Evolutionary conservation across 345 rosid species (phyloP).

Genomic region (Noccaea caerulescens): DNA sequence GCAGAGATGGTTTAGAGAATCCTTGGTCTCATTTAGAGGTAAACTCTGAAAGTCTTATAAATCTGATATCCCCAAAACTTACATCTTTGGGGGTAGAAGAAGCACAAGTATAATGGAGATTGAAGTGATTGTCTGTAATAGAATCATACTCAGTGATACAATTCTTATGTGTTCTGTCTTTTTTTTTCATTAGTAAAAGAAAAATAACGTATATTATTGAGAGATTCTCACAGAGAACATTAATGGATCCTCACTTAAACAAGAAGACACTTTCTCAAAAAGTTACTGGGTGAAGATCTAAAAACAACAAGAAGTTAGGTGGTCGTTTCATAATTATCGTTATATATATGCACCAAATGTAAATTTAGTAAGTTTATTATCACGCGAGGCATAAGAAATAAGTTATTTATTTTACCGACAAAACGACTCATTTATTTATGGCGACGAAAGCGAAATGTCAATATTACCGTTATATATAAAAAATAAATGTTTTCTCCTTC

Average conservation of each 20-base stretch:
- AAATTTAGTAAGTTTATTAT: constrained; percentile 5
- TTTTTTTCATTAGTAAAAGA: neutral
- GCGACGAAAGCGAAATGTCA: constrained; percentile 44
- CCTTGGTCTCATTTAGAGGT: constrained; percentile 1
- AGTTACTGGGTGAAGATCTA: neutral
- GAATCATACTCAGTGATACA: constrained; percentile 9
- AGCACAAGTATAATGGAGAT: neutral
- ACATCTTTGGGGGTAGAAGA: neutral
- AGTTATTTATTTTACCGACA: constrained; percentile 20
- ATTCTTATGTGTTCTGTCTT: neutral
- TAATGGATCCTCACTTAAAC: neutral
- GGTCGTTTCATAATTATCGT: neutral
- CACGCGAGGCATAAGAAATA: constrained; percentile 39
- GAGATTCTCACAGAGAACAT: neutral
- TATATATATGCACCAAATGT: constrained; percentile 9
- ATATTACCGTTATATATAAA: constrained; percentile 32
- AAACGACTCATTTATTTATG: constrained; percentile 30
- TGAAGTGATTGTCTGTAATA: constrained; percentile 3
- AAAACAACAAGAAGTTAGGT: neutral
- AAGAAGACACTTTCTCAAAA: neutral
- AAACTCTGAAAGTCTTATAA: neutral
- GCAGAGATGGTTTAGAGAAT: constrained; percentile 1
- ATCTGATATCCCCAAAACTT: neutral
- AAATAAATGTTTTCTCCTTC: constrained; percentile 3
- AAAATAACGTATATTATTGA: constrained; percentile 1